These are phyloP conservation scores for Amoebophrya sp. DNA, from an alignment of 169 alveolate species.

Conservation along the genomic window DNA sequence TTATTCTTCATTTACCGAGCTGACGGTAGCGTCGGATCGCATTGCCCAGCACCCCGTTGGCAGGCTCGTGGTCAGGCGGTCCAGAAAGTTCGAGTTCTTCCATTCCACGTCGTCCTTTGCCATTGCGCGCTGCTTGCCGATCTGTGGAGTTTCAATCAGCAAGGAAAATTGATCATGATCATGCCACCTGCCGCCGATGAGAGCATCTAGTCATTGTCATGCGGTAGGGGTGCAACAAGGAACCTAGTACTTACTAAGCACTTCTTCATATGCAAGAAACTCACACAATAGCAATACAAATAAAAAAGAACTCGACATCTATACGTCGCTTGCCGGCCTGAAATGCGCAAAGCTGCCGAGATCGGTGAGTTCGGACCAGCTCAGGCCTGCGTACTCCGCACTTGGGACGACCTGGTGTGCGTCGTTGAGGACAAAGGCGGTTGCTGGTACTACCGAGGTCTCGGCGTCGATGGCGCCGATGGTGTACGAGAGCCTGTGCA, in stretches of 20 bases:
- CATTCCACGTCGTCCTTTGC: background rate
- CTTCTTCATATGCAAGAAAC: too few species aligned
- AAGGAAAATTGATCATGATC: too few species aligned
- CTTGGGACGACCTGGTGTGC: background rate
- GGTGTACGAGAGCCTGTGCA: background rate
- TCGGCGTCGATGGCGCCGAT: background rate
- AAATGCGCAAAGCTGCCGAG: background rate
- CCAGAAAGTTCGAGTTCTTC: background rate
- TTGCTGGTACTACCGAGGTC: background rate
- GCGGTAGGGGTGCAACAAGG: too few species aligned
- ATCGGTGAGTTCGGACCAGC: background rate
- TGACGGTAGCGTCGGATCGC: background rate
- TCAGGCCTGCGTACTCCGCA: background rate
- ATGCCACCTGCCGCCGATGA: too few species aligned
- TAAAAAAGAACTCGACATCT: too few species aligned
- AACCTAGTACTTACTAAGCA: too few species aligned
- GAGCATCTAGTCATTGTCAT: too few species aligned
- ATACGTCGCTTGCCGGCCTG: background rate
- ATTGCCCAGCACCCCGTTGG: background rate
- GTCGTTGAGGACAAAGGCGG: background rate
- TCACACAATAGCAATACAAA: background rate
- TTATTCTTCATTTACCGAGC: too few species aligned
- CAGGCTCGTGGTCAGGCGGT: background rate
- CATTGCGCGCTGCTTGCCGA: background rate
- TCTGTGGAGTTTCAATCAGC: too few species aligned